These are phyloP conservation scores for Calonectria pseudoreteaudii DNA, from an alignment of 2,329 filamentous ascomycete species.

Conservation along the genomic window DNA sequence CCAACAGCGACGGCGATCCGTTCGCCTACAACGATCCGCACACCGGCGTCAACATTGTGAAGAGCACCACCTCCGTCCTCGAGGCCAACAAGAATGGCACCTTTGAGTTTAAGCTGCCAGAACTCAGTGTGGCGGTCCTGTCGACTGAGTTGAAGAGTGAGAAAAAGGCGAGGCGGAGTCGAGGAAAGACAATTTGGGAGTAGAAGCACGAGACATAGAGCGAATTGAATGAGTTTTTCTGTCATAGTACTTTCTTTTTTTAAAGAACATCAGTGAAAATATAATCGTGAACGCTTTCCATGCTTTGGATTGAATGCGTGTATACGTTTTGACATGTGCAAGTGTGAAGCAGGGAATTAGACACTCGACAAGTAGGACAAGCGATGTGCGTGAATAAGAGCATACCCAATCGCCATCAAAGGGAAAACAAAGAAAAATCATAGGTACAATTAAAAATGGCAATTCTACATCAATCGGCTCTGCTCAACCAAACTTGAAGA, in stretches of 20 bases:
- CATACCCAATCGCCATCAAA: not conserved
- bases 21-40: constrained; percentile 59
- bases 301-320: not conserved
- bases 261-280: no score
- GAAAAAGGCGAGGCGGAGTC: constrained; percentile 12
- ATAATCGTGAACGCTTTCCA: not conserved
- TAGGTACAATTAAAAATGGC: fast-evolving
- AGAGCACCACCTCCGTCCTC: constrained; percentile 52
- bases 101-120: constrained; percentile 65
- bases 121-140: constrained; percentile 67
- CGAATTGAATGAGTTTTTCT: no score
- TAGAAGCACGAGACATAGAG: not conserved
- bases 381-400: no score
- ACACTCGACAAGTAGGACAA: not conserved
- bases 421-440: not conserved
- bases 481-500: not conserved
- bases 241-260: no score
- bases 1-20: constrained; percentile 53
- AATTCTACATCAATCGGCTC: no score
- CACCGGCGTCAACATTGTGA: constrained; percentile 62
- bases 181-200: constrained; percentile 9
- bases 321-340: not conserved
- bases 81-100: constrained; percentile 57
- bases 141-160: constrained; percentile 50
- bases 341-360: not conserved